Conservation (phyloP, 2,329 filamentous ascomycete species). For the Zymoseptoria crescenta region DNA sequence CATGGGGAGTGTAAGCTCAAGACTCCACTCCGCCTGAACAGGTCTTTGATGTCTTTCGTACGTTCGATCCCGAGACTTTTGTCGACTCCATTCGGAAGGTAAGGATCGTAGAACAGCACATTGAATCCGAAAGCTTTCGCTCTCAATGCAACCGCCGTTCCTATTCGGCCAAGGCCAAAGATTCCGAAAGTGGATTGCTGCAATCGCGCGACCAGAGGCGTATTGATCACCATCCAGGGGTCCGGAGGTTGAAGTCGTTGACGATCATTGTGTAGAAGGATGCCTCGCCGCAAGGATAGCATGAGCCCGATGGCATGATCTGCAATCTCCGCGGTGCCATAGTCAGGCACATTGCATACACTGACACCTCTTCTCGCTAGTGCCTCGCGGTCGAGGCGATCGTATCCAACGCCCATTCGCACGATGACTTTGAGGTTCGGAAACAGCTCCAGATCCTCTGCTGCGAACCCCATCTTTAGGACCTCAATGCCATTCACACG, state of each 20-base stretch:
- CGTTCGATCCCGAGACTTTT: slow-evolving; percentile 26
- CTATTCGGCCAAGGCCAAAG: slow-evolving; percentile 25
- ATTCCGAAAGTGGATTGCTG: slow-evolving; percentile 24
- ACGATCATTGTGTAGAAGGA: slow-evolving; percentile 25
- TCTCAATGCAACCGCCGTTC: slow-evolving; percentile 24
- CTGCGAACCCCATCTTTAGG: slow-evolving; percentile 24
- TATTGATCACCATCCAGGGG: slow-evolving; percentile 23
- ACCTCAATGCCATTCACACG: slow-evolving; percentile 25
- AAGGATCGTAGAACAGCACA: slow-evolving; percentile 29
- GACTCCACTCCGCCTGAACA: slow-evolving; percentile 45
- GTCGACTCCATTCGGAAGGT: slow-evolving; percentile 27
- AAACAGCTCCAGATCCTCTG: slow-evolving; percentile 22
- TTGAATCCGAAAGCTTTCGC: slow-evolving; percentile 28
- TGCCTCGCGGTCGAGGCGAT: slow-evolving; percentile 24
- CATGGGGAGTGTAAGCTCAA: slow-evolving; percentile 63
- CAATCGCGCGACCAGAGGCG: slow-evolving; percentile 22
- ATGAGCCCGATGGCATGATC: slow-evolving; percentile 27
- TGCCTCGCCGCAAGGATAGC: slow-evolving; percentile 23
- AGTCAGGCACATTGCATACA: slow-evolving; percentile 28
- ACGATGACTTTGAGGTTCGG: slow-evolving; percentile 28
- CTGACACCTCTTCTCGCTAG: slow-evolving; percentile 19
- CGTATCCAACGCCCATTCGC: slow-evolving; percentile 29
- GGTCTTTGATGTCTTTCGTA: slow-evolving; percentile 25
- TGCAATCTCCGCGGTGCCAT: slow-evolving; percentile 27
- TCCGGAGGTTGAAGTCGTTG: slow-evolving; percentile 26